Evolutionary conservation across 1,284 basidiomycete genomes (phyloP), one percentile per base, ranked within the genome.

Genomic region (Spongiforma sp.): DNA sequence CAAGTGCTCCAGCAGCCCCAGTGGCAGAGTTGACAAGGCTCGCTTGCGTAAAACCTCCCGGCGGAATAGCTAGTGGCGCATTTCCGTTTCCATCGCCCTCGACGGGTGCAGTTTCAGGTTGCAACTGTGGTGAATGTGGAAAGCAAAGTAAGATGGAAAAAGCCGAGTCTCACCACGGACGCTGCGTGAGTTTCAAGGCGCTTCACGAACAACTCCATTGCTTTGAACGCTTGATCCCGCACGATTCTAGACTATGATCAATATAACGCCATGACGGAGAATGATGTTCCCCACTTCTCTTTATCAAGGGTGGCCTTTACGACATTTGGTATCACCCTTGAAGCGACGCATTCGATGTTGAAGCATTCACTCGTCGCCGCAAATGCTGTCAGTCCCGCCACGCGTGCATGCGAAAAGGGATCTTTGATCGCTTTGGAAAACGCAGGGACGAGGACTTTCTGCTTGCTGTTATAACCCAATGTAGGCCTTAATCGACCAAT

Each of bases 301-400:
- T 91, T 92, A 76, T 98, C 96, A 15, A 98, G 84, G 71, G 95
- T 80, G 0, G 91, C 85, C 59, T 89, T 90, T 2, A 91, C 83
- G 79, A 98, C 88, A 67, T 88, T 91, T 0, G 96, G 95, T 32
- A 98, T 89, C 1, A 98, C 96, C 74, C 91, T 95, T 1, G 85
- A 86, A 0, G 95, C 95, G n/a, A 98, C 76, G 67, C 98, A 96
- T 63, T 96, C 93, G 28, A 86, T 77, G 60, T 93, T 95, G 69
- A 95, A 99, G 66, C 91, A 93, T 36, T 98, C 96, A 21, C 91
- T 89, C 0, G 95, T 96, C 1, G 97, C 96, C 90, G 96, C 97
- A 70, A 99, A 89, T 19, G 96, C 94, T 94, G 97, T 96, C 52
- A 99, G 78, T 1, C 95, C 98, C 0, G 97, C 97, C 0, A 98